Base-by-base conservation (phyloP, 371 early-diverging fungal genomes). In the Entomophthora muscae region DNA sequence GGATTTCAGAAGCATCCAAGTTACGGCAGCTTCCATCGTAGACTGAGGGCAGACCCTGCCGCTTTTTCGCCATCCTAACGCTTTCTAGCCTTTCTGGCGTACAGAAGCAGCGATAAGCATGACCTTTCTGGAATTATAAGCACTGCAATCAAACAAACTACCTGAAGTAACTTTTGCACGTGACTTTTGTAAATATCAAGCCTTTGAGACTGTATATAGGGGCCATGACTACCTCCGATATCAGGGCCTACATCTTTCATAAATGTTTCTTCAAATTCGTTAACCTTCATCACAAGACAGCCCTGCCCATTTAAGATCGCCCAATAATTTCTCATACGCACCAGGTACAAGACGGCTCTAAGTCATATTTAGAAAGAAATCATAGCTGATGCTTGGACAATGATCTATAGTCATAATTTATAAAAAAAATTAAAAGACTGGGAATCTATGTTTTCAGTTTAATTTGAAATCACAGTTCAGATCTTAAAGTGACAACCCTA, bases 51-150 rank as follows among this genome's bases (percentile, higher is more conserved):
- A 71, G 73, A 0, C 88, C 89, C 2, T 77, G 69, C 28, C 79
- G 76, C 23, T 76, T 76, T 13, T 78, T 75, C 28, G 72, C 63
- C 32, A 77, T 72, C 10, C 88, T 81, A 10, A 86, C 74, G 17
- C 73, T 66, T 2, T 81, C 76, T 28, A 93, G 73, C 24, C 89
- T 78, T 57, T 89, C 84, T 0, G 84, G 70, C 1, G 81, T 76
- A 71, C 96, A 95, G 66, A 90, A 94, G 67, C 96, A 95, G 33
- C 86, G 78, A 66, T 95, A 95, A 0, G 91, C 96, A n/a, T 83
- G 79, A 0, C 84, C 90, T 2, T 72, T 66, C 59, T 77, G 68
- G 13, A 27, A 21, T 12, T 10, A 28, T 29, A 22, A 33, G 21
- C 42, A 22, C 32, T 12, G 24, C 22, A 52, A 26, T 53, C 23